Percentiles rank a stretch among this genome's conserved stretches.
These are phyloP conservation scores for Salix koriyanagi DNA, from an alignment of 345 rosid species.

Conservation along the genomic window DNA sequence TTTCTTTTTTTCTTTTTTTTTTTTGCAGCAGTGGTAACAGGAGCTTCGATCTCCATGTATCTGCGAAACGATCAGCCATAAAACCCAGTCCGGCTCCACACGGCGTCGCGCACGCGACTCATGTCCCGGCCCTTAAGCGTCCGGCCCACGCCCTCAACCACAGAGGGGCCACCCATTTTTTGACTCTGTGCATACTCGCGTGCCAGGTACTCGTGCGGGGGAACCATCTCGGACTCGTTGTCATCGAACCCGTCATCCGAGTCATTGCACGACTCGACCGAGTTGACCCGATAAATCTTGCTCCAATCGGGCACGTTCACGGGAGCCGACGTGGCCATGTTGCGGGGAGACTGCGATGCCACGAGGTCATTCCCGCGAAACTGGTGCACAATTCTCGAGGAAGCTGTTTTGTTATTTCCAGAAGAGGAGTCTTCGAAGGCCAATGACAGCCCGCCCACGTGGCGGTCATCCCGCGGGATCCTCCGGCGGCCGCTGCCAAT, in stretches of 20 bases:
- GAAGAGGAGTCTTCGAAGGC: conserved; percentile 58
- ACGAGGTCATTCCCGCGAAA: conserved; percentile 42
- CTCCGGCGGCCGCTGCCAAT: conserved; percentile 13
- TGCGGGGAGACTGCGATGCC: conserved; percentile 23
- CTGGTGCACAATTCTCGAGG: conserved; percentile 76
- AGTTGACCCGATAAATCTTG: conserved; percentile 67
- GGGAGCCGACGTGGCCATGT: conserved; percentile 81
- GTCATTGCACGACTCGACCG: conserved; percentile 75
- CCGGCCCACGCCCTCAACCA: conserved; percentile 79
- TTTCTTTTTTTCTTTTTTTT: too few species aligned
- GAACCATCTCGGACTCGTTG: conserved; percentile 59
- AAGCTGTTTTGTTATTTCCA: conserved; percentile 16
- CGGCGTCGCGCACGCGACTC: conserved; percentile 86
- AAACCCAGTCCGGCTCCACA: conserved; percentile 60
- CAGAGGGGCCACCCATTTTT: conserved; percentile 56
- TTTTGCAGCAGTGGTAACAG: not conserved
- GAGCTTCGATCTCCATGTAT: too few species aligned
- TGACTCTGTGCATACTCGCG: conserved; percentile 47
- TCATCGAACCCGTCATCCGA: conserved; percentile 60
- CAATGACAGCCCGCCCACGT: conserved; percentile 60
- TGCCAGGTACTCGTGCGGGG: conserved; percentile 94
- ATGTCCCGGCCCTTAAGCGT: conserved; percentile 90
- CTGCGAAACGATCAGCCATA: conserved; percentile 8
- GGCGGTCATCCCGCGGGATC: conserved; percentile 18
- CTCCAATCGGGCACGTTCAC: conserved; percentile 95